Conservation (phyloP, 75 land plant genomes). For the Gnetum montanum region DNA sequence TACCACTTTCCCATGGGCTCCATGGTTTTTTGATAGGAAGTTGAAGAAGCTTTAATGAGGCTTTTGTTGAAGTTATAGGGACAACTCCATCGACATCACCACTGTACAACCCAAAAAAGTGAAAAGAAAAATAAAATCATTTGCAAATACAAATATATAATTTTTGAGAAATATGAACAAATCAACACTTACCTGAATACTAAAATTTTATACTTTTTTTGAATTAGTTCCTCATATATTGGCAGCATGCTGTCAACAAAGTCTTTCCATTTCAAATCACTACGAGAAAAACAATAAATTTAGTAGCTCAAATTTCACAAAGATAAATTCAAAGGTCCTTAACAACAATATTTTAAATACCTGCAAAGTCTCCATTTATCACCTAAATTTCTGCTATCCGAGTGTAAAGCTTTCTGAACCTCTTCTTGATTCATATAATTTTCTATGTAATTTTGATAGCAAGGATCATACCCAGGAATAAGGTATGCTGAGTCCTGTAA, state of each 20-base stretch:
- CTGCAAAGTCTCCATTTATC: slow-evolving; percentile 51
- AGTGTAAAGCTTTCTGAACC: slow-evolving; percentile 67
- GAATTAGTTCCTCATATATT: slow-evolving; percentile 71
- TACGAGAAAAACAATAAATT: slow-evolving; percentile 41
- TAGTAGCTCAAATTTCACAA: neutral
- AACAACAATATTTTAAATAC: slow-evolving; percentile 8
- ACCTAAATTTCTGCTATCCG: slow-evolving; percentile 28
- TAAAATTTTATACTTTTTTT: slow-evolving; percentile 65
- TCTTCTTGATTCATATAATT: slow-evolving; percentile 45
- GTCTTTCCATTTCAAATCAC: slow-evolving; percentile 53
- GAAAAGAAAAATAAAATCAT: too few species aligned
- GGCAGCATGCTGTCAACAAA: slow-evolving; percentile 64
- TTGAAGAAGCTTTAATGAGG: slow-evolving; percentile 14
- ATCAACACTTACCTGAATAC: slow-evolving; percentile 56
- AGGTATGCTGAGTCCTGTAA: neutral
- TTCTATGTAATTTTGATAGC: slow-evolving; percentile 24
- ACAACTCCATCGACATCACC: slow-evolving; percentile 46
- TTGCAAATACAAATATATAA: neutral
- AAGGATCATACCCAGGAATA: slow-evolving; percentile 40
- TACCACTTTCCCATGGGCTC: slow-evolving; percentile 21
- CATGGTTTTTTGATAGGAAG: slow-evolving; percentile 20
- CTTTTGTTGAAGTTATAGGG: slow-evolving; percentile 30
- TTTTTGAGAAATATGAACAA: neutral
- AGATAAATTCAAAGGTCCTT: neutral
- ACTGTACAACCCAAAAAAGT: too few species aligned